Evolutionary conservation across 345 rosid genomes (phyloP), one percentile per base, ranked within the genome.

Genomic region (Draba incana): DNA sequence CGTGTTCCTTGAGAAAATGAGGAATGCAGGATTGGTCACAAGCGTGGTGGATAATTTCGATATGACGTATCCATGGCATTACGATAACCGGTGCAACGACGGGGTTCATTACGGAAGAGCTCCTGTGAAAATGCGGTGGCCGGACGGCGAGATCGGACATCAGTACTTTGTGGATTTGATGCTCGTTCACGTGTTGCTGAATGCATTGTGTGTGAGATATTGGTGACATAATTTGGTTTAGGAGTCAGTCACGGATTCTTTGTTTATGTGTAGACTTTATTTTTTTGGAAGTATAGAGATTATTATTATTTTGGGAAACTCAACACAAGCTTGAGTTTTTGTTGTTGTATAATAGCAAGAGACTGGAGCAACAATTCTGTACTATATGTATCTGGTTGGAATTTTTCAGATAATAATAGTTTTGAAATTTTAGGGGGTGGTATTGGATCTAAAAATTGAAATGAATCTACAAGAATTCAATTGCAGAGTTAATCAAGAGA

Each of bases 151-250:
- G 75, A 87, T 91, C 1, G 99, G 99, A 46, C 99, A 94, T 81
- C 96, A 94, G 72, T 94, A 94, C 69, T 94, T 91, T 33, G 99
- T 91, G n/a, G 99, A 94, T 79, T 78, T 94, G 54, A 91, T 94
- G 99, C 79, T 94, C 50, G 86, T 77, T 59, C 96, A 94, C 63
- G 88, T 94, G n/a, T 77, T 90, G 77, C 84, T 94, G 44, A 91
- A 91, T 53, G 88, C 72, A 25, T 20, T 91, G 39, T 94, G 99
- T 74, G 74, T 76, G 41, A 73, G 70, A 45, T 85, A 68, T 57
- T 43, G 52, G 24, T 57, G 46, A 61, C 43, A 0, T 11, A 15
- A 39, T 6, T 24, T 68, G 55, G 61, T 30, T 68, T 68, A 62
- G 70, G 64, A 51, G 38, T n/a, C 71, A 33, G 44, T n/a, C 71